Evolutionary conservation across 2,329 filamentous ascomycete genomes (phyloP).

Genomic region (Fusarium buharicum): DNA sequence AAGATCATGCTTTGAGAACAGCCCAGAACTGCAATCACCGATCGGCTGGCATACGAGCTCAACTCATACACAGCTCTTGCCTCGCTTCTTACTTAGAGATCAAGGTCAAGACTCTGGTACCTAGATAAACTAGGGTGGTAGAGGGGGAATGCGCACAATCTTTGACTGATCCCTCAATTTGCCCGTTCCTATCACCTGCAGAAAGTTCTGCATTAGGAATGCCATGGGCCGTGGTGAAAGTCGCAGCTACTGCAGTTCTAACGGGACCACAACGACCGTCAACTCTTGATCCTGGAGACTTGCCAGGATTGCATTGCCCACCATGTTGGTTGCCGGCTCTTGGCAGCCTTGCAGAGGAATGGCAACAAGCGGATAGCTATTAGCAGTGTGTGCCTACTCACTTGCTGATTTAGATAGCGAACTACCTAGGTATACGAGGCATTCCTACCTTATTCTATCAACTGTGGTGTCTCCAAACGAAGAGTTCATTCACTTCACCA

Average conservation of each 20-base stretch:
- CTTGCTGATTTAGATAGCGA: constrained; percentile 54
- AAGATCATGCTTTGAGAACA: constrained; percentile 6
- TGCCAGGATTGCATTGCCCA: constrained; percentile 39
- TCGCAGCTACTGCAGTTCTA: constrained; percentile 27
- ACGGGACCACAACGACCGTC: constrained; percentile 6
- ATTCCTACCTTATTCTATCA: too few species aligned
- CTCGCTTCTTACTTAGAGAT: constrained; percentile 9
- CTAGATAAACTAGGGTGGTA: constrained; percentile 10
- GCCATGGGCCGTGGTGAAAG: constrained; percentile 38
- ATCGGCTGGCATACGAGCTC: constrained; percentile 19
- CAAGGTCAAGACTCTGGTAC: constrained; percentile 20
- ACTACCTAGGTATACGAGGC: too few species aligned
- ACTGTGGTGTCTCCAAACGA: too few species aligned
- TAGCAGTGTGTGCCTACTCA: constrained; percentile 3
- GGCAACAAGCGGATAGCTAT: neutral
- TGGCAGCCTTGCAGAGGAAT: constrained; percentile 7
- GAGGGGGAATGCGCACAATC: constrained; percentile 12
- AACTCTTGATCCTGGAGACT: constrained; percentile 21
- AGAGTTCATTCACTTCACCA: neutral
- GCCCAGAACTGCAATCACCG: constrained; percentile 37
- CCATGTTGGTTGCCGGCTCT: constrained; percentile 28
- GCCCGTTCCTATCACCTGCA: constrained; percentile 37
- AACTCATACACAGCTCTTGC: constrained; percentile 9
- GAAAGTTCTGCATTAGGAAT: constrained; percentile 42
- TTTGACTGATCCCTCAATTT: constrained; percentile 19